Evolutionary conservation across 495 filamentous ascomycete genomes (phyloP).

Genomic region (Penicillium steckii): DNA sequence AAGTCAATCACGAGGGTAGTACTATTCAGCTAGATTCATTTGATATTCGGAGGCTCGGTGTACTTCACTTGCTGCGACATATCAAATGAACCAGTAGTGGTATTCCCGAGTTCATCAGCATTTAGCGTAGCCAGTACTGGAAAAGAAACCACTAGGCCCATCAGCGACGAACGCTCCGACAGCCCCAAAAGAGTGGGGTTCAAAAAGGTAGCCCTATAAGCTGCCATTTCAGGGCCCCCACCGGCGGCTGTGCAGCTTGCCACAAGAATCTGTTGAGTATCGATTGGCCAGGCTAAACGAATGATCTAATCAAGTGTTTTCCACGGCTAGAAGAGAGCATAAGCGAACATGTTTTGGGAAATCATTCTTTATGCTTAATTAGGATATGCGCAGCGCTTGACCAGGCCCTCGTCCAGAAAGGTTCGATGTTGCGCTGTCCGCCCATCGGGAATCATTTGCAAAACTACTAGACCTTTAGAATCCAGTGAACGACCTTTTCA

Average conservation of each 20-base stretch:
- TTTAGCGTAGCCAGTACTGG: neutral
- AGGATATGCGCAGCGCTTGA: neutral
- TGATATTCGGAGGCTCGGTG: neutral
- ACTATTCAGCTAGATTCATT: neutral
- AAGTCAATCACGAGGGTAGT: neutral
- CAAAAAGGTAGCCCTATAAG: neutral
- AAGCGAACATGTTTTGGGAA: neutral
- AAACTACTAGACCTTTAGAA: too few species aligned
- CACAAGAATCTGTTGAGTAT: neutral
- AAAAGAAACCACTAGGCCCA: neutral
- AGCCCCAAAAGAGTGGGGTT: neutral
- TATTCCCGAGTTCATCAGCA: neutral
- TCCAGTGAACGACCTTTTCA: too few species aligned
- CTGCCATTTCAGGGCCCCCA: neutral
- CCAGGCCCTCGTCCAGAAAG: neutral
- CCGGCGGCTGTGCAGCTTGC: neutral
- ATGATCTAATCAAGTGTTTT: neutral
- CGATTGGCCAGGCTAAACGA: neutral
- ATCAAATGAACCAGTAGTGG: neutral
- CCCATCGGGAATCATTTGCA: neutral
- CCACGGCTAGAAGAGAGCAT: neutral
- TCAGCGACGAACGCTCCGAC: neutral
- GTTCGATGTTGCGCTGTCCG: neutral
- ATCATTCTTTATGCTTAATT: neutral
- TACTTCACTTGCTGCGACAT: neutral